Evolutionary conservation across 108 stramenopile species (phyloP), one percentile per base, ranked within the genome.

Genomic region (Fragilaria crotonensis): DNA sequence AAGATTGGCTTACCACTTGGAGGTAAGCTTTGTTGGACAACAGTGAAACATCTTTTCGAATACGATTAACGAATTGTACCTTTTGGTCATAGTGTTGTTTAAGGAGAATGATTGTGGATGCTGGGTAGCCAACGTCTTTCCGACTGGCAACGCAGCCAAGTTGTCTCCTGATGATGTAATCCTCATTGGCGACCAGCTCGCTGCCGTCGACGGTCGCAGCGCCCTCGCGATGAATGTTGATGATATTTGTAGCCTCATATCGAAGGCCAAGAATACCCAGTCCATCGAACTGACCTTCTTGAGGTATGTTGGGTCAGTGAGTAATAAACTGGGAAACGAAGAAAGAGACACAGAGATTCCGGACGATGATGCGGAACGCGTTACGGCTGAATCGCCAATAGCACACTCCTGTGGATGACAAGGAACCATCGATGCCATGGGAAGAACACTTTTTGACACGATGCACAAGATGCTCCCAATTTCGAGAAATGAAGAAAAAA

Each of bases 141-240:
- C 83, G 4, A 62, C 60, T 41, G 89, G 89, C 7, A 85, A 81
- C 53, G 83, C 81, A 36, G 66, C 70, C 9, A 62, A 55, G 33
- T 9, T 5, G 20, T 54, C 61, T 19, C 28, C 33, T 9, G 70
- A 62, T 52, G 71, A 75, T 11, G 60, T 59, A 52, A 73, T 88
- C 44, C 67, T 80, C 31, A 68, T 78, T 29, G 86, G 90, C 4
- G 90, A 91, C 66, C 90, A 91, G 49, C 71, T 91, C 20, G 84
- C 86, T 4, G 79, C 82, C 25, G 78, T 91, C 33, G 80, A 88
- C 61, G 86, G 86, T 1, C 56, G 36, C n/a, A 82, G 68, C 54
- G 67, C 79, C 17, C 60, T 79, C 2, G 67, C 75, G 19, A 71
- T 83, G 57, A 85, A 73, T 2, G 83, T 91, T 21, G 82, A 81